Conservation (phyloP, 139 green algal genomes). For the Auxenochlorella pyrenoidosa region DNA sequence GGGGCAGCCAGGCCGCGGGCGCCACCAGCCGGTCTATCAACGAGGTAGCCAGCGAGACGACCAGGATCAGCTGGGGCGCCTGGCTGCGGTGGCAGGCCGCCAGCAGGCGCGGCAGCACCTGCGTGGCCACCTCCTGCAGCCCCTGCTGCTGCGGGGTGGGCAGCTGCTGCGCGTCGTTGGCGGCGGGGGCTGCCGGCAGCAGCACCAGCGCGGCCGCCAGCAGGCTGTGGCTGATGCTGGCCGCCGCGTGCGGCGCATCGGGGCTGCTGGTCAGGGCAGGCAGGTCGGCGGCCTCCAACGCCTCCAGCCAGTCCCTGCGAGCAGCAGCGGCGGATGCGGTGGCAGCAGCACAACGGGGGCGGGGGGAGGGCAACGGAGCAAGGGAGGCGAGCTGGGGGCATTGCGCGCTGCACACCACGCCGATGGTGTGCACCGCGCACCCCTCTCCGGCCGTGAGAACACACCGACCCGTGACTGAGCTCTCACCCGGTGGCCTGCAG, state of each 20-base stretch:
- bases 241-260: background rate
- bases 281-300: background rate
- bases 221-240: conserved; percentile 16
- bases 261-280: background rate
- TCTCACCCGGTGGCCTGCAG: conserved; percentile 19
- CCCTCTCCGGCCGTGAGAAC: no score
- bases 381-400: no score
- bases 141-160: background rate
- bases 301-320: conserved; percentile 29
- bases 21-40: conserved; percentile 29
- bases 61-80: conserved; percentile 12
- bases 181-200: conserved; percentile 19
- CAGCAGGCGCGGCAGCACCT: conserved; percentile 30
- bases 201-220: conserved; percentile 34
- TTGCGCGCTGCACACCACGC: no score
- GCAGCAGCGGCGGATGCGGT: background rate
- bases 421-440: no score
- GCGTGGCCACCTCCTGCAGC: conserved; percentile 6
- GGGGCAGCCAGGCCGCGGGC: conserved; percentile 24
- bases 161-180: background rate
- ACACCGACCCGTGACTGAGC: background rate
- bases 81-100: conserved; percentile 28
- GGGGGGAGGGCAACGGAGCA: no score
- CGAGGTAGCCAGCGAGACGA: conserved; percentile 10
- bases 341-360: no score